Evolutionary conservation across 2,329 filamentous ascomycete genomes (phyloP).

Genomic region (Aspergillus transmontanensis): DNA sequence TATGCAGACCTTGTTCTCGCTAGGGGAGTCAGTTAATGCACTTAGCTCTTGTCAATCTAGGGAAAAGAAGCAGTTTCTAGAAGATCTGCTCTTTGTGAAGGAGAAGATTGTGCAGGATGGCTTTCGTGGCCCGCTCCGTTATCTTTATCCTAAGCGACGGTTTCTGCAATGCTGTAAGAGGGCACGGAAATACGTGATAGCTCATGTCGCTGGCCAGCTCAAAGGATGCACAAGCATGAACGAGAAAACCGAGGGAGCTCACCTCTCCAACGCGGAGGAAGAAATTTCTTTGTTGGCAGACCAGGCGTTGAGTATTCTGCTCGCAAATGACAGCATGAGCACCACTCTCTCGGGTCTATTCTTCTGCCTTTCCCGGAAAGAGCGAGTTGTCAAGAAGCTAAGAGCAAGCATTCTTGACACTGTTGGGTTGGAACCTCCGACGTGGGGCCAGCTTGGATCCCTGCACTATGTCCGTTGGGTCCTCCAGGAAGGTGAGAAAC

Average conservation of each 20-base stretch:
- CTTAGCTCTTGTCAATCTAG: not conserved
- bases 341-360: conserved; percentile 18
- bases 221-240: not conserved
- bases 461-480: conserved; percentile 17
- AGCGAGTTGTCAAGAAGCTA: conserved; percentile 7
- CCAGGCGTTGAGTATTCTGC: conserved; percentile 11
- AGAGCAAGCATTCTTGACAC: conserved; percentile 5
- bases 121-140: conserved; percentile 10
- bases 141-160: not conserved
- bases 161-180: conserved; percentile 2
- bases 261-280: no score
- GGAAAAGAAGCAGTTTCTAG: conserved; percentile 8
- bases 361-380: conserved; percentile 11
- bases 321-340: conserved; percentile 18
- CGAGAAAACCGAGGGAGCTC: not conserved
- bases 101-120: conserved; percentile 12
- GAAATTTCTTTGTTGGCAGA: not conserved
- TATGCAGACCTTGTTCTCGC: conserved; percentile 9
- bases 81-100: conserved; percentile 7
- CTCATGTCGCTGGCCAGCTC: not conserved
- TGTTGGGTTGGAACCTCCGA: conserved; percentile 8
- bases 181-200: conserved; percentile 3
- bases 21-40: conserved; percentile 8
- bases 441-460: conserved; percentile 8
- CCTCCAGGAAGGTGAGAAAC: not conserved